Conservation (phyloP, 2,329 filamentous ascomycete species). For the Neurospora sp. region DNA sequence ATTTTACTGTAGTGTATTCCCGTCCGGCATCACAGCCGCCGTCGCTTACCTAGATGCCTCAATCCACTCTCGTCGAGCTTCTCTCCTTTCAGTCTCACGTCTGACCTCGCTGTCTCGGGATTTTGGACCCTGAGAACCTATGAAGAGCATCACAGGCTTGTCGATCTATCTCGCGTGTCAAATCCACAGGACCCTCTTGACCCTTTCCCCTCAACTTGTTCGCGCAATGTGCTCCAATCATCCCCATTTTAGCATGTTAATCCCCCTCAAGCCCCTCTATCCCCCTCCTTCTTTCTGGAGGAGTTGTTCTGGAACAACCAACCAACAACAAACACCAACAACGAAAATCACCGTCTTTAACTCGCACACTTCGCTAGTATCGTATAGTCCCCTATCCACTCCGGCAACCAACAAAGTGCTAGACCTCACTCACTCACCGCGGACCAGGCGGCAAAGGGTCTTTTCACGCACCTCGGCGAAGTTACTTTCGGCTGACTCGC, state of each 20-base stretch:
- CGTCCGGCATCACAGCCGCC: not conserved
- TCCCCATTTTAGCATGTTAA: not conserved
- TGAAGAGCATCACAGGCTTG: not conserved
- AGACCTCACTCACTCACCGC: not conserved
- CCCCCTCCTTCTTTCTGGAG: not conserved
- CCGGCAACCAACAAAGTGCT: not conserved
- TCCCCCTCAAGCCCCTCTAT: not conserved
- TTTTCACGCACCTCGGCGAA: not conserved
- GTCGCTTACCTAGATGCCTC: not conserved
- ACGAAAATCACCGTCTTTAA: not conserved
- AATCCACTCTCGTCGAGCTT: not conserved
- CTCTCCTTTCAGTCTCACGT: not conserved
- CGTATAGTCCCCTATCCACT: not conserved
- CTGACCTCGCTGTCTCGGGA: not conserved
- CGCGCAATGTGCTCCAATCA: not conserved
- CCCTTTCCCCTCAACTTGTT: not conserved
- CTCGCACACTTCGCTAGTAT: not conserved
- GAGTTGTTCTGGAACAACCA: not conserved
- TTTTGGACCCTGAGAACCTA: not conserved
- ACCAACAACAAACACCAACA: not conserved
- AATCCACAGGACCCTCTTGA: not conserved
- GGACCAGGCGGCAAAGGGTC: not conserved
- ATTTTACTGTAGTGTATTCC: not conserved
- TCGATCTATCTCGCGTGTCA: not conserved
- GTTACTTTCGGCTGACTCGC: not conserved